Percentiles rank a stretch among this genome's conserved stretches.
These are phyloP conservation scores for Citrus sinensis DNA, from an alignment of 345 rosid genomes.

Conservation along the genomic window DNA sequence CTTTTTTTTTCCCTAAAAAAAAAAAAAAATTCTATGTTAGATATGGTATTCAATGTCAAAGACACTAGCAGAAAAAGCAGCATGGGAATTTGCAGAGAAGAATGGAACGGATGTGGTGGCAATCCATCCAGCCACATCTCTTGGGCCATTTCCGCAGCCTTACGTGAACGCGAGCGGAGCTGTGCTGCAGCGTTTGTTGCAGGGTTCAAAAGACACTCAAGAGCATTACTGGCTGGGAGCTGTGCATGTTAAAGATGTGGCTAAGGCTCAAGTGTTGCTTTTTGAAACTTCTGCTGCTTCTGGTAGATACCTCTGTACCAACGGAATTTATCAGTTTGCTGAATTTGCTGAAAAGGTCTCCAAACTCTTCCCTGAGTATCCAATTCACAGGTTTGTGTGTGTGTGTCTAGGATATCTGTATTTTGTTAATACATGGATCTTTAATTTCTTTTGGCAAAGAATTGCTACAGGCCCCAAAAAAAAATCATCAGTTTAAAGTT, in stretches of 20 bases:
- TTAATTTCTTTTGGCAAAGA: too few species aligned
- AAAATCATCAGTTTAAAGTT: too few species aligned
- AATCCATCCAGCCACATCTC: constrained; percentile 67
- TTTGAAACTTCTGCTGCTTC: constrained; percentile 56
- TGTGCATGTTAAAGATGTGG: constrained; percentile 77
- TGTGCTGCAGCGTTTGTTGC: constrained; percentile 54
- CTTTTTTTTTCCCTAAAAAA: neutral
- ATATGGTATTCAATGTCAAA: constrained; percentile 86
- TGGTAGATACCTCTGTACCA: constrained; percentile 75
- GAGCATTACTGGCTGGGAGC: constrained; percentile 82
- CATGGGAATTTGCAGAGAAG: constrained; percentile 66
- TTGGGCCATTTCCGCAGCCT: constrained; percentile 71
- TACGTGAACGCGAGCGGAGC: constrained; percentile 76
- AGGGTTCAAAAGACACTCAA: constrained; percentile 59
- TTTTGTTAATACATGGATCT: too few species aligned
- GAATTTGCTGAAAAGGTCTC: constrained; percentile 28
- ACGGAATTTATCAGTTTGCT: constrained; percentile 70
- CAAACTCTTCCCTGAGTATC: neutral
- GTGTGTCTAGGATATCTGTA: too few species aligned
- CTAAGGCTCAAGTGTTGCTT: constrained; percentile 57
- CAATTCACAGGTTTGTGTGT: neutral
- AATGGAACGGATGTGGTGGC: constrained; percentile 64
- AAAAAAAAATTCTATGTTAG: constrained; percentile 17
- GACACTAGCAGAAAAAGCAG: constrained; percentile 75
- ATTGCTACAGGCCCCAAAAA: too few species aligned